These are phyloP conservation scores for Ogataea parapolymorpha DNA, from an alignment of 805 yeast species.

Conservation along the genomic window DNA sequence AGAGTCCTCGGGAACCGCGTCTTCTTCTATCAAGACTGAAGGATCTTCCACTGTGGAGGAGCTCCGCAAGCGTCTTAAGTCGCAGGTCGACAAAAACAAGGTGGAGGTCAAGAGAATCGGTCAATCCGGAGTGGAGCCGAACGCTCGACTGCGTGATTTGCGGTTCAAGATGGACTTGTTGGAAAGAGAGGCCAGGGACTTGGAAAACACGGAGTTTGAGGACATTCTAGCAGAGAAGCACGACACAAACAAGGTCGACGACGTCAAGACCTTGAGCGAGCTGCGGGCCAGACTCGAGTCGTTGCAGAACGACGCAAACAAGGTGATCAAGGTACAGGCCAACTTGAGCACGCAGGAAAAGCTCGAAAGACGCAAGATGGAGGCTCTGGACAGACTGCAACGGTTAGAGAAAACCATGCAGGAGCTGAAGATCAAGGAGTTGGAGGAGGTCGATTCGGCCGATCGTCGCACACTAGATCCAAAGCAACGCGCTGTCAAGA, in stretches of 20 bases:
- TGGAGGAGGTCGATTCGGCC: slow-evolving; percentile 9
- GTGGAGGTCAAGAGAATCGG: slow-evolving; percentile 41
- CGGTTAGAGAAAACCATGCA: slow-evolving; percentile 53
- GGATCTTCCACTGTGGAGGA: slow-evolving; percentile 22
- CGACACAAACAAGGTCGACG: slow-evolving; percentile 37
- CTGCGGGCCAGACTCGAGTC: slow-evolving; percentile 56
- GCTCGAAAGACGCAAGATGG: slow-evolving; percentile 55
- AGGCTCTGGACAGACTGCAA: slow-evolving; percentile 68
- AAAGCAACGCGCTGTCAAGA: slow-evolving; percentile 13
- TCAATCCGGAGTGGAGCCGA: slow-evolving; percentile 62
- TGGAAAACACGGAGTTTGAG: slow-evolving; percentile 82
- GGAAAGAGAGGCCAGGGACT: slow-evolving; percentile 78
- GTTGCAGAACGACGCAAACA: slow-evolving; percentile 72
- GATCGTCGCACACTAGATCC: slow-evolving; percentile 31
- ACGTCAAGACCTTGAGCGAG: slow-evolving; percentile 50
- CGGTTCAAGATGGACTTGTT: slow-evolving; percentile 82
- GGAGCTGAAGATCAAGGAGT: slow-evolving; percentile 20
- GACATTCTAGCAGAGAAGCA: slow-evolving; percentile 33
- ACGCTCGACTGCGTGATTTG: slow-evolving; percentile 66
- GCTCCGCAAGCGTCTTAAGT: slow-evolving; percentile 40
- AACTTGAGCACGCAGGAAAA: slow-evolving; percentile 46
- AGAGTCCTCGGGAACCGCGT: slow-evolving; percentile 7
- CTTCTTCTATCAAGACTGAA: slow-evolving; percentile 14
- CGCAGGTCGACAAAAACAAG: slow-evolving; percentile 44
- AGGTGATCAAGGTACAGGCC: slow-evolving; percentile 63